phyloP scores from a whole-genome alignment of 345 rosid genomes.

The Eucalyptus polybractea region DNA sequence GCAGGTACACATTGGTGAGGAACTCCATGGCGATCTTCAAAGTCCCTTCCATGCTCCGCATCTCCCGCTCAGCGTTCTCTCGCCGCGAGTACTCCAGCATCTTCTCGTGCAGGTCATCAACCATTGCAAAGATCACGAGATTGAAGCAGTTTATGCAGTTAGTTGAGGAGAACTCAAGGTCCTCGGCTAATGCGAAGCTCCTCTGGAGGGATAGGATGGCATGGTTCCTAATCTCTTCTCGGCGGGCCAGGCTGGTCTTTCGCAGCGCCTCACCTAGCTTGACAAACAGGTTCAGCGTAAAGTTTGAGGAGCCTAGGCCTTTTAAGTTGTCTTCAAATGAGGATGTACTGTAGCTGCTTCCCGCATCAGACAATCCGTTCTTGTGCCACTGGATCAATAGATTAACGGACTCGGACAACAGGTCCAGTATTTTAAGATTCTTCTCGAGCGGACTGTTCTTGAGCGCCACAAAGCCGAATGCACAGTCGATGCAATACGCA shows the following conservation, averaged over 20 bases:
- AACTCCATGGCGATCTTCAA: slow-evolving; percentile 57
- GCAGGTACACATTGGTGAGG: slow-evolving; percentile 40
- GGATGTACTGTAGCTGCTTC: slow-evolving; percentile 24
- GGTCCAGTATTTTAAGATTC: slow-evolving; percentile 55
- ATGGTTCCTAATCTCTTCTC: slow-evolving; percentile 78
- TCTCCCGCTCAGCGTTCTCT: slow-evolving; percentile 63
- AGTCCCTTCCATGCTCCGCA: slow-evolving; percentile 89
- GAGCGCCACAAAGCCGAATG: slow-evolving; percentile 65
- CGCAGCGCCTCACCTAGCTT: slow-evolving; percentile 76
- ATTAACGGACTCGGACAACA: slow-evolving; percentile 51
- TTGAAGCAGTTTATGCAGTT: slow-evolving; percentile 51
- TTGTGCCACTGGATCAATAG: slow-evolving; percentile 46
- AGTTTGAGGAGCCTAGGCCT: slow-evolving; percentile 11
- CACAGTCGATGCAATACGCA: slow-evolving; percentile 63
- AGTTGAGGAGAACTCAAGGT: slow-evolving; percentile 47
- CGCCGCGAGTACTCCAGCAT: slow-evolving; percentile 73
- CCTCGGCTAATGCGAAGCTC: slow-evolving; percentile 46
- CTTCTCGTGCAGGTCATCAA: slow-evolving; percentile 84
- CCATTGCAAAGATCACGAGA: slow-evolving; percentile 50
- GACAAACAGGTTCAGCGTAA: slow-evolving; percentile 35
- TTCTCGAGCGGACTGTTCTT: slow-evolving; percentile 63
- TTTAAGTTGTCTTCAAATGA: slow-evolving; percentile 44
- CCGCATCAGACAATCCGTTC: slow-evolving; percentile 22
- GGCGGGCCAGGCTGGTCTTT: slow-evolving; percentile 63
- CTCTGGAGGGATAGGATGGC: slow-evolving; percentile 40